phyloP scores from a whole-genome alignment of 2,329 filamentous ascomycete genomes.

The Talaromyces sp. region DNA sequence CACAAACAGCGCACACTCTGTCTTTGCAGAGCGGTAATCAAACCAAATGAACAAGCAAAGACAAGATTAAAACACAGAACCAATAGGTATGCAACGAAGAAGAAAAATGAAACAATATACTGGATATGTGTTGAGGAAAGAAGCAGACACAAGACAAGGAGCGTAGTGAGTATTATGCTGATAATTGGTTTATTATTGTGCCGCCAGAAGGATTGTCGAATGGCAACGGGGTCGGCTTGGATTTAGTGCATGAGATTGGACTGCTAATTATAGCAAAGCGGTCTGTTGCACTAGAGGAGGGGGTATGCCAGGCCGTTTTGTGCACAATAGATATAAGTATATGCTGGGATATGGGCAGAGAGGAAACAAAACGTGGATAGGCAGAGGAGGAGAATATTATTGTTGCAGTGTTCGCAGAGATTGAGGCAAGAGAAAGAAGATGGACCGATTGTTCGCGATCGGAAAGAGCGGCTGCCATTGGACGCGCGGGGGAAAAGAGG shows the following conservation, averaged over 20 bases:
- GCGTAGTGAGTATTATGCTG: background rate
- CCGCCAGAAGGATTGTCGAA: constrained; percentile 10
- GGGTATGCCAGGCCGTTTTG: background rate
- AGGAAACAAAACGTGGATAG: background rate
- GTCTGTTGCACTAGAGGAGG: constrained; percentile 2
- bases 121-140: background rate
- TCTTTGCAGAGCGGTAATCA: background rate
- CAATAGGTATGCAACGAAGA: constrained; percentile 1
- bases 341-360: background rate
- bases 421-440: background rate
- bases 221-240: constrained; percentile 8
- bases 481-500: background rate
- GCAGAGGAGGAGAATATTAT: background rate
- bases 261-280: constrained; percentile 20
- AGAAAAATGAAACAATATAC: background rate
- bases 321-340: background rate
- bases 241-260: background rate
- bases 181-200: constrained; percentile 5
- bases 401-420: background rate
- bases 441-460: background rate
- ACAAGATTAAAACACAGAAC: constrained; percentile 6
- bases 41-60: background rate
- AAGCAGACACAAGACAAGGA: background rate
- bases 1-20: constrained; percentile 3
- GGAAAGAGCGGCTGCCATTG: constrained; percentile 2